Percentiles rank a stretch among this genome's conserved stretches.
Conservation (phyloP, 2,329 filamentous ascomycete genomes). For the Talaromyces verruculosus region DNA sequence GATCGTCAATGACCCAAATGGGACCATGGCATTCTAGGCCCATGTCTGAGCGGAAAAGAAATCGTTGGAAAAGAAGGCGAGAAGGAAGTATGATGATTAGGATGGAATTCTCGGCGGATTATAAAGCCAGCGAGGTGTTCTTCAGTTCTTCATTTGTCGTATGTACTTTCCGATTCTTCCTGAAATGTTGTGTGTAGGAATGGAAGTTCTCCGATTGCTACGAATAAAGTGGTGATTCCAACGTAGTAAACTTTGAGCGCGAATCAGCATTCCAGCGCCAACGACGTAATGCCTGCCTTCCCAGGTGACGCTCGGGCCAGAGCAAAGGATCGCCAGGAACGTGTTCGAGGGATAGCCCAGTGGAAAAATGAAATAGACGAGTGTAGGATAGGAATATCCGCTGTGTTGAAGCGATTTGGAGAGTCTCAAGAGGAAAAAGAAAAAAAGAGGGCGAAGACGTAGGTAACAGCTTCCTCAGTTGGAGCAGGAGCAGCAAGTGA, state of each 20-base stretch:
- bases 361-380: neutral
- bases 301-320: conserved; percentile 5
- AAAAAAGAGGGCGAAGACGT: neutral
- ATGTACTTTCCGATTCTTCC: neutral
- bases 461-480: neutral
- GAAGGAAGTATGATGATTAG: neutral
- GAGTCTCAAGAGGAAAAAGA: neutral
- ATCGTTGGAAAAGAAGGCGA: neutral
- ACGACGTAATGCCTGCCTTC: conserved; percentile 13
- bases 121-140: neutral
- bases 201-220: neutral
- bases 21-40: conserved; percentile 58
- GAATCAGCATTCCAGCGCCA: conserved; percentile 14
- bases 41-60: conserved; percentile 40
- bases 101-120: neutral
- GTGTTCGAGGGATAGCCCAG: conserved; percentile 7
- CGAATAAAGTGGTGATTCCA: neutral
- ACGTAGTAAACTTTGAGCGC: neutral
- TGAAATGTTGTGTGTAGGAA: neutral
- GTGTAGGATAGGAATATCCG: neutral
- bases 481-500: neutral
- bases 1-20: conserved; percentile 62
- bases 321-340: conserved; percentile 16
- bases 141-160: conserved; percentile 14
- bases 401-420: neutral